A percentile compares a stretch with the other conserved stretches of the same genome.
phyloP scores from a whole-genome alignment of 805 yeast species.

The Osmozyma mogii region DNA sequence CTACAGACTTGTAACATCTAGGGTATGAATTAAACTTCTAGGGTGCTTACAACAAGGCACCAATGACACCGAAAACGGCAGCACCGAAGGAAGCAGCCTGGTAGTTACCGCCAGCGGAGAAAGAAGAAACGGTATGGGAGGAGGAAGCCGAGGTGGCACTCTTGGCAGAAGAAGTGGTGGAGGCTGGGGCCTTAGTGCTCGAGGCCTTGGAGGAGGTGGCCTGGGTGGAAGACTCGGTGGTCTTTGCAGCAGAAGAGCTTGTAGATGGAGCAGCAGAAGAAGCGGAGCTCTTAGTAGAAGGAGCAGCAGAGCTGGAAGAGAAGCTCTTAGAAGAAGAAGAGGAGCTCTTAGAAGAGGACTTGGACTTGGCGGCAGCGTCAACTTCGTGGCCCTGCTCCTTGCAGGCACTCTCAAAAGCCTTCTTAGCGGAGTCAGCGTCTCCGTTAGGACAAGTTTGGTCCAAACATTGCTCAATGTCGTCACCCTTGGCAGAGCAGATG shows the following conservation, averaged over 20 bases:
- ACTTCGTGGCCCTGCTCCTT: conserved; percentile 29
- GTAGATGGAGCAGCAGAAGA: conserved; percentile 5
- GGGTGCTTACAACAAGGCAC: conserved; percentile 25
- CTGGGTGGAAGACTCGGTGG: not conserved
- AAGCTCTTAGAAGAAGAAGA: conserved; percentile 9
- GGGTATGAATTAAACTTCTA: conserved; percentile 3
- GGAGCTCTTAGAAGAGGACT: conserved; percentile 16
- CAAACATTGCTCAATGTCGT: conserved; percentile 55
- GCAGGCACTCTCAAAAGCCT: conserved; percentile 51
- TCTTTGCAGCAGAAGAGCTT: conserved; percentile 4
- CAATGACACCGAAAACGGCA: conserved; percentile 32
- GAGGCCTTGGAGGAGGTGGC: conserved; percentile 16
- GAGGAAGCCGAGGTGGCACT: conserved; percentile 16
- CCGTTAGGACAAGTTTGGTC: conserved; percentile 61
- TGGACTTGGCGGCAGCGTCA: conserved; percentile 10
- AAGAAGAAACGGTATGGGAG: conserved; percentile 6
- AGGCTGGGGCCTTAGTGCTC: conserved; percentile 9
- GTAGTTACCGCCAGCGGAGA: conserved; percentile 18
- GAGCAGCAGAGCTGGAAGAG: conserved; percentile 2
- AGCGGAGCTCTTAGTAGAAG: conserved; percentile 4
- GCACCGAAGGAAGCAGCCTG: conserved; percentile 24
- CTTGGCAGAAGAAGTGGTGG: conserved; percentile 12
- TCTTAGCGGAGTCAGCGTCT: conserved; percentile 47
- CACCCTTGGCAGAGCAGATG: conserved; percentile 52
- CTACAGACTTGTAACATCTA: not conserved